A percentile compares a stretch with the other conserved stretches of the same genome.
Evolutionary conservation across 805 yeast species (phyloP).

Genomic region (Cyberlindnera samutprakarnensis): DNA sequence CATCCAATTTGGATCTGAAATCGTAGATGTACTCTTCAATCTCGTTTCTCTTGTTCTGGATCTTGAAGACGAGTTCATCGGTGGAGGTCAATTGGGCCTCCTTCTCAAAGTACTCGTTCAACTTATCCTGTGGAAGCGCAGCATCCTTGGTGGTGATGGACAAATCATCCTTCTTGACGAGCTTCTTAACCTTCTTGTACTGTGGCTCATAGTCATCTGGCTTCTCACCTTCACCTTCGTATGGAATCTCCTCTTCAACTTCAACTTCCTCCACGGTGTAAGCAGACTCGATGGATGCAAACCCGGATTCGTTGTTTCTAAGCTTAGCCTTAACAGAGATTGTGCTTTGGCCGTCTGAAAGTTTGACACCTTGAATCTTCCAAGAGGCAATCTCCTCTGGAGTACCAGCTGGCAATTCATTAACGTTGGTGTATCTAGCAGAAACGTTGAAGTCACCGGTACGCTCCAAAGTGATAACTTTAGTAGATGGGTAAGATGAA

Average conservation of each 20-base stretch:
- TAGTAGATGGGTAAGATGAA: constrained; percentile 88
- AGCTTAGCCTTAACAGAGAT: constrained; percentile 88
- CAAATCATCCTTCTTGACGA: constrained; percentile 85
- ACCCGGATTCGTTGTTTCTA: constrained; percentile 95
- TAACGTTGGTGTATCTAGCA: constrained; percentile 77
- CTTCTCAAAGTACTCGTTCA: constrained; percentile 64
- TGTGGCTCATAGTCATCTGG: constrained; percentile 84
- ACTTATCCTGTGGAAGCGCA: constrained; percentile 46
- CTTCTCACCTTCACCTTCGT: constrained; percentile 53
- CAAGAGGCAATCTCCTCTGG: constrained; percentile 67
- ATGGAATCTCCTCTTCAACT: constrained; percentile 82
- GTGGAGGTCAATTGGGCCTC: constrained; percentile 81
- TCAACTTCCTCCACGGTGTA: constrained; percentile 88
- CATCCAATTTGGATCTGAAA: constrained; percentile 94
- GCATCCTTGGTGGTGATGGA: constrained; percentile 52
- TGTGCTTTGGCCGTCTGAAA: constrained; percentile 65
- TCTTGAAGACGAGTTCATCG: constrained; percentile 96
- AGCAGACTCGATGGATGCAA: constrained; percentile 89
- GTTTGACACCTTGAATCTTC: constrained; percentile 78
- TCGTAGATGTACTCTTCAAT: constrained; percentile 98
- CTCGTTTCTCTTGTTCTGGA: constrained; percentile 97
- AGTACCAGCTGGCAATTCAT: constrained; percentile 65
- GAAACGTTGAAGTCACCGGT: constrained; percentile 78
- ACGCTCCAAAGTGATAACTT: constrained; percentile 91
- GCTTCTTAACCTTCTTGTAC: constrained; percentile 84